These are phyloP conservation scores for Allantophomopsis cytisporea DNA, from an alignment of 2,329 filamentous ascomycete species.

Conservation along the genomic window DNA sequence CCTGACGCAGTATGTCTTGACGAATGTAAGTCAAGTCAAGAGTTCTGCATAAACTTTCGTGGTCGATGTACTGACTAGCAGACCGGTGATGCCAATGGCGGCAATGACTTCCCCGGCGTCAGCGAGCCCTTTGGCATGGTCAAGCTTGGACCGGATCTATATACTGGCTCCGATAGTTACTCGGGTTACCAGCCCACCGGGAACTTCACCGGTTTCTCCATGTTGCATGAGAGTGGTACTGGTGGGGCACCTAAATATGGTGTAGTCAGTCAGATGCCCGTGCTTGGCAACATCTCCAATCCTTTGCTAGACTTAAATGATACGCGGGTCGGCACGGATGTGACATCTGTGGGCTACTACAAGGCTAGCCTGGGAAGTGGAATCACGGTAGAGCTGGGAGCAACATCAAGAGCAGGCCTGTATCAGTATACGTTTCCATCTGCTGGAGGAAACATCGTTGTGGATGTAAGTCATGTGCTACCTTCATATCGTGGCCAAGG, in stretches of 20 bases:
- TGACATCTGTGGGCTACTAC: conserved; percentile 47
- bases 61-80: neutral
- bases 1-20: conserved; percentile 9
- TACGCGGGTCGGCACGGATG: conserved; percentile 33
- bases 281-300: conserved; percentile 33
- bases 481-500: conserved; percentile 46
- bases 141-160: conserved; percentile 16
- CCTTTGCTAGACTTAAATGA: conserved; percentile 42
- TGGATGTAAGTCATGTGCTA: conserved; percentile 55
- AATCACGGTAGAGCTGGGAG: conserved; percentile 42
- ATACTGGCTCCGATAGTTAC: conserved; percentile 32
- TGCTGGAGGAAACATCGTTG: conserved; percentile 25
- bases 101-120: conserved; percentile 7
- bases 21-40: conserved; percentile 4
- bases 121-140: conserved; percentile 7
- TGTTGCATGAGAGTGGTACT: conserved; percentile 54
- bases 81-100: conserved; percentile 2
- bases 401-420: conserved; percentile 41
- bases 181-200: conserved; percentile 35
- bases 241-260: conserved; percentile 60
- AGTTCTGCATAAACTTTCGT: too few relatives aligned
- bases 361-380: conserved; percentile 38
- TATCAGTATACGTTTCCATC: conserved; percentile 45
- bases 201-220: conserved; percentile 42
- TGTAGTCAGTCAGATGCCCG: conserved; percentile 45